Evolutionary conservation across 2,329 filamentous ascomycete species (phyloP).

Genomic region (Escovopsis sp.): DNA sequence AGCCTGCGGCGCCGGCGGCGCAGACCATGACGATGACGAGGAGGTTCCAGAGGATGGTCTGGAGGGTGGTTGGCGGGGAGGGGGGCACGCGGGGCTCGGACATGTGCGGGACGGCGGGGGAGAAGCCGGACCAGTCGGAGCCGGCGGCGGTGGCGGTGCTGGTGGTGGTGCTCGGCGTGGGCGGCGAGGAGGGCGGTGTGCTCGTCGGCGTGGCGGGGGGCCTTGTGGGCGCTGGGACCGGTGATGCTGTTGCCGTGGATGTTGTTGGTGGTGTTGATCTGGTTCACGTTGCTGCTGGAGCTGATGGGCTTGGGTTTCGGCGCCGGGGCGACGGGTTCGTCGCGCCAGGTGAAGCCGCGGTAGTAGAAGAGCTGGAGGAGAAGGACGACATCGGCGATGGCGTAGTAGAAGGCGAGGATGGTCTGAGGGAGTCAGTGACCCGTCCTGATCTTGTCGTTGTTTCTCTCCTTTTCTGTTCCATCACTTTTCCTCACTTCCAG

Average conservation of each 20-base stretch:
- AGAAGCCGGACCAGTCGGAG: slow-evolving; percentile 49
- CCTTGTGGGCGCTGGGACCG: no score
- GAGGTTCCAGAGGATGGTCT: slow-evolving; percentile 56
- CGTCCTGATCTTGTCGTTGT: no score
- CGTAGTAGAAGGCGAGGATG: slow-evolving; percentile 89
- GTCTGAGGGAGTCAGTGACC: no score
- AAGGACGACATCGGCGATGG: slow-evolving; percentile 77
- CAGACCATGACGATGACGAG: slow-evolving; percentile 68
- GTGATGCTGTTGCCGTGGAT: no score
- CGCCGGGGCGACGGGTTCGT: slow-evolving; percentile 30
- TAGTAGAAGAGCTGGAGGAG: slow-evolving; percentile 92
- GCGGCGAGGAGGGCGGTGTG: slow-evolving; percentile 33
- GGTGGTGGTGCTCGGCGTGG: slow-evolving; percentile 28
- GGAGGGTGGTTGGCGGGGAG: slow-evolving; percentile 33
- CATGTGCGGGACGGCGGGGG: slow-evolving; percentile 68
- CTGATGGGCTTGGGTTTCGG: slow-evolving; percentile 19
- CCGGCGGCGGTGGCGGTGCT: slow-evolving; percentile 31
- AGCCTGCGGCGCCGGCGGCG: slow-evolving; percentile 67
- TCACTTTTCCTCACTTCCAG: no score
- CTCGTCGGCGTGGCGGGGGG: slow-evolving; percentile 29
- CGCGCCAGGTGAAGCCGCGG: slow-evolving; percentile 58
- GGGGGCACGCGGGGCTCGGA: slow-evolving; percentile 29
- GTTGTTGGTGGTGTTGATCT: slow-evolving; percentile 12
- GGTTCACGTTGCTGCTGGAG: background rate
- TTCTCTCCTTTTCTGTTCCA: no score